These are phyloP conservation scores for Elsinoe australis DNA, from an alignment of 2,329 filamentous ascomycete species.

Conservation along the genomic window DNA sequence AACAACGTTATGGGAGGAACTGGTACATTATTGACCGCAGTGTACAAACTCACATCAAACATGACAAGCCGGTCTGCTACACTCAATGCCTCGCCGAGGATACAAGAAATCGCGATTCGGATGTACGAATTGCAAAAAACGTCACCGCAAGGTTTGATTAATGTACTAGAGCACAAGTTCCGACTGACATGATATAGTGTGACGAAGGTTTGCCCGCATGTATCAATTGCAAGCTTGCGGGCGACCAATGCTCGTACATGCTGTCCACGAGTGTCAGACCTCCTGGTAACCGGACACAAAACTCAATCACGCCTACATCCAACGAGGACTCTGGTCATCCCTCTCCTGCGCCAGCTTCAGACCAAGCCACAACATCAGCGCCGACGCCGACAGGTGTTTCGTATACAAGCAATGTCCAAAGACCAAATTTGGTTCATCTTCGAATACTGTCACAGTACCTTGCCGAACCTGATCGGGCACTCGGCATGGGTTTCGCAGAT, in stretches of 20 bases:
- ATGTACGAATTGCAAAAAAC: slow-evolving; percentile 1
- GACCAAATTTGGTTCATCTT: slow-evolving; percentile 1
- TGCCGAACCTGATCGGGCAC: background rate
- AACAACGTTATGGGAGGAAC: background rate
- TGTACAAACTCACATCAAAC: background rate
- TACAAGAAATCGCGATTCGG: slow-evolving; percentile 10
- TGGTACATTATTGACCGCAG: background rate
- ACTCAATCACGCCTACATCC: background rate
- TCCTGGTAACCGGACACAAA: background rate
- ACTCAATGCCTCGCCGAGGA: background rate
- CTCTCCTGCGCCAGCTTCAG: background rate
- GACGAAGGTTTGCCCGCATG: background rate
- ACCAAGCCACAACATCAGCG: background rate
- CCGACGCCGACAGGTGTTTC: background rate
- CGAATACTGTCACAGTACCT: background rate
- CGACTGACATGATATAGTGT: background rate
- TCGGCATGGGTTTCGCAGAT: background rate
- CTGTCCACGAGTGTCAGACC: background rate
- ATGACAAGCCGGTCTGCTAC: too few relatives aligned
- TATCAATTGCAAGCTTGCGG: background rate
- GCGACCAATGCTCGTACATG: slow-evolving; percentile 3
- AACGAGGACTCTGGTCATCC: background rate
- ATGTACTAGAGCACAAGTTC: background rate
- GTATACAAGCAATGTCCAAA: too few relatives aligned
- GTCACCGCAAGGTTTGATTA: background rate